Conservation (phyloP, 805 yeast genomes). For the Starmerella apis region DNA sequence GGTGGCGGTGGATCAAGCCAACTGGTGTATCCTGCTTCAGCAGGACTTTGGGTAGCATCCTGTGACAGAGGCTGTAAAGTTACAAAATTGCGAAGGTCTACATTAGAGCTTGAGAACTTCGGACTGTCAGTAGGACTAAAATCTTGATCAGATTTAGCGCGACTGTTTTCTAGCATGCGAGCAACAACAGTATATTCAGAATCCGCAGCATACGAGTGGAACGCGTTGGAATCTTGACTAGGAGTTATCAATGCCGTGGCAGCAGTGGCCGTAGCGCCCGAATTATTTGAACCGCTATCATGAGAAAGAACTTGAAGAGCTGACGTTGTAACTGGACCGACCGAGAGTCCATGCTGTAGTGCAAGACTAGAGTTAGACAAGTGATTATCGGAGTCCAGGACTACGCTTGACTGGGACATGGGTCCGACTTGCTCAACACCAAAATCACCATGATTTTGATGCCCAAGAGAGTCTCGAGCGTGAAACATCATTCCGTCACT, state of each 20-base stretch:
- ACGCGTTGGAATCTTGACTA: neutral
- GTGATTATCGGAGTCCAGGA: no score
- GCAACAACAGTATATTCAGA: conserved; percentile 4
- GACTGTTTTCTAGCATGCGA: conserved; percentile 5
- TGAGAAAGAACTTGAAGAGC: neutral
- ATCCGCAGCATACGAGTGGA: conserved; percentile 1
- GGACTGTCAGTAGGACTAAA: neutral
- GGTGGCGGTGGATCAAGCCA: conserved; percentile 7
- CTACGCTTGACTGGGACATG: no score
- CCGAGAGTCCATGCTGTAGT: neutral
- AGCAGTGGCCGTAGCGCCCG: neutral
- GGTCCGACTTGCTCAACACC: no score
- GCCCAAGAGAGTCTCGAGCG: neutral
- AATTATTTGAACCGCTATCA: neutral
- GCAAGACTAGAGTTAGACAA: neutral
- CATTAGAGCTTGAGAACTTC: neutral
- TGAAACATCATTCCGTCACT: neutral
- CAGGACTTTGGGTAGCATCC: neutral
- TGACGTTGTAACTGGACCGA: neutral
- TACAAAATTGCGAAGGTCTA: conserved; percentile 8
- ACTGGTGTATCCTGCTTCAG: neutral
- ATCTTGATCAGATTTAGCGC: neutral
- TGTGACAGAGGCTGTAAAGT: neutral
- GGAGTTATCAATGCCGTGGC: neutral
- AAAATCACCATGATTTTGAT: no score